phyloP scores from a whole-genome alignment of 192 early-diverging fungal species.

The Coemansia biformis region DNA sequence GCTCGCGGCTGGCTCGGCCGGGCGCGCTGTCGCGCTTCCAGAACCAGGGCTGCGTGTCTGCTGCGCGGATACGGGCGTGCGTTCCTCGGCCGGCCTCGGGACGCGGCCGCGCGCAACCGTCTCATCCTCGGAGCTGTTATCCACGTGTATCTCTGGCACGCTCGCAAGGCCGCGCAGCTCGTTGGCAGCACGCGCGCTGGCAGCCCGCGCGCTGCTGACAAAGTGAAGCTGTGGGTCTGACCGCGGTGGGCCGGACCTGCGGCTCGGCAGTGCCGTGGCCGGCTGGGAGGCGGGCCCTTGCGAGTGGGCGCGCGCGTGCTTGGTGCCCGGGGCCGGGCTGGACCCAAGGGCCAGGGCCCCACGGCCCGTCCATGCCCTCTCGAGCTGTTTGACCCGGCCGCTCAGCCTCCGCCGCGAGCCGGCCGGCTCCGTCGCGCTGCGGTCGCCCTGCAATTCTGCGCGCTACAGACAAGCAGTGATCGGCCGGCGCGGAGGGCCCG shows the following conservation, averaged over 20 bases:
- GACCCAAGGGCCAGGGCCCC: not conserved
- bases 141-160: conserved; percentile 19
- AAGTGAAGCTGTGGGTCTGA: conserved; percentile 3
- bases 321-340: too few relatives aligned
- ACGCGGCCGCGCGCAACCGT: not conserved
- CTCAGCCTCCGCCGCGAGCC: not conserved
- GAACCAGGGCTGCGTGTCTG: not conserved
- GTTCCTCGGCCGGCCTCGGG: not conserved
- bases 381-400: conserved; percentile 5
- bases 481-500: not conserved
- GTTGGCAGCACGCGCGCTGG: not conserved
- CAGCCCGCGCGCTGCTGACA: not conserved
- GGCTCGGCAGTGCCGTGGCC: not conserved
- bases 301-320: too few relatives aligned
- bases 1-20: not conserved
- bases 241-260: not conserved
- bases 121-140: conserved; percentile 23
- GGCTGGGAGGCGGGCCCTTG: not conserved
- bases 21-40: too few relatives aligned
- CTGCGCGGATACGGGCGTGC: too few relatives aligned
- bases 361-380: not conserved
- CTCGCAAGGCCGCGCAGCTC: not conserved
- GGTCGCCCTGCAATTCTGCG: not conserved
- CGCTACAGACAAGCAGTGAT: conserved; percentile 2
- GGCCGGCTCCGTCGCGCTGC: not conserved